These are phyloP conservation scores for Diaporthe citrichinensis DNA, from an alignment of 2,329 filamentous ascomycete genomes.

Conservation along the genomic window DNA sequence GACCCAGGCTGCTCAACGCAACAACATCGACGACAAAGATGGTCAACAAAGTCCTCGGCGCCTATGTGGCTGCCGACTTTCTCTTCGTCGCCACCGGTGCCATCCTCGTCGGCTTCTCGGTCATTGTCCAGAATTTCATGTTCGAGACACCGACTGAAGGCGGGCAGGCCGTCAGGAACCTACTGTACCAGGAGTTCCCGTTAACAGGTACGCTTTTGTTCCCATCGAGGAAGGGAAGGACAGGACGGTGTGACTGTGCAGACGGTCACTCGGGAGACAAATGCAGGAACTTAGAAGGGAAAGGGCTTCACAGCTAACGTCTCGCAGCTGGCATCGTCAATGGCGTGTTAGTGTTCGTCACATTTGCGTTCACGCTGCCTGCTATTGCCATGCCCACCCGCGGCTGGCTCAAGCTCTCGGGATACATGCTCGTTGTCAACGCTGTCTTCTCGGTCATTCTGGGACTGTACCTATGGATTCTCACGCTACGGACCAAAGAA, in stretches of 20 bases:
- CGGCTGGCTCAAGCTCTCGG: slow-evolving; percentile 78
- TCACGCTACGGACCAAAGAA: slow-evolving; percentile 77
- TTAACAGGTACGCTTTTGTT: slow-evolving; percentile 56
- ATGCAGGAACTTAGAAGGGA: not conserved
- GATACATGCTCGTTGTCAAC: slow-evolving; percentile 74
- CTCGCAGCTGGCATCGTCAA: slow-evolving; percentile 77
- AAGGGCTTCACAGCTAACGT: not conserved
- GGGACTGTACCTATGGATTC: slow-evolving; percentile 79
- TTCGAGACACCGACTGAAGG: slow-evolving; percentile 60
- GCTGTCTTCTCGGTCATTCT: slow-evolving; percentile 75
- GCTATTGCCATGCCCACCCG: slow-evolving; percentile 78
- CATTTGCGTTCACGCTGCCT: slow-evolving; percentile 78
- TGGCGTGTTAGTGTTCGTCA: slow-evolving; percentile 78
- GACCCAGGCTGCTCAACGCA: slow-evolving; percentile 44
- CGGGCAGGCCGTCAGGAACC: slow-evolving; percentile 62
- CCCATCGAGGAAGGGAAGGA: not conserved
- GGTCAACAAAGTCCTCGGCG: slow-evolving; percentile 68
- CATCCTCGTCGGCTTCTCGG: slow-evolving; percentile 68
- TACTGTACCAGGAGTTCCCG: slow-evolving; percentile 68
- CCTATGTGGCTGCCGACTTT: slow-evolving; percentile 63
- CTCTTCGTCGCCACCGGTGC: slow-evolving; percentile 68
- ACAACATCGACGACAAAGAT: slow-evolving; percentile 52
- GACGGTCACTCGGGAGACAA: not conserved
- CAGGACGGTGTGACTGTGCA: not conserved
- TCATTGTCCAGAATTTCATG: slow-evolving; percentile 65